Base-by-base conservation (phyloP, 176 grass and related monocot species). In the Aegilops umbellulata region DNA sequence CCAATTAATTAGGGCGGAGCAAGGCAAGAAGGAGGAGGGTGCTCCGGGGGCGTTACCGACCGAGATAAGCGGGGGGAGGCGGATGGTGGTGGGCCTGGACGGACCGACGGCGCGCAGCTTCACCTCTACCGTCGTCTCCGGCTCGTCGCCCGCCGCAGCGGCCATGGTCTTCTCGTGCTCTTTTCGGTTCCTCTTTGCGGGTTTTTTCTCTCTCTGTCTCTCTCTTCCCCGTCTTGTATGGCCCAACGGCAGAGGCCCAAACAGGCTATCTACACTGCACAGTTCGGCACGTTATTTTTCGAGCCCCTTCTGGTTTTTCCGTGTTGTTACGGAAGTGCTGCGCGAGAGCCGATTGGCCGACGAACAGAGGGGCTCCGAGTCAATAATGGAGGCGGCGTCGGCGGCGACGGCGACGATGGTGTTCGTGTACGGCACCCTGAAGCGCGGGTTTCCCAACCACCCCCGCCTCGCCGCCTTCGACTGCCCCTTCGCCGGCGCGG, bases 391-490 rank as follows among this genome's bases (percentile, higher is more conserved):
- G 76, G 76, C 22, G 68, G 17, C 34, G 69, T 13, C 60, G 80
- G 71, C 58, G 62, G 15, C 41, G 34, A 27, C 32, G 77, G 25
- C 64, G 65, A 89, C 77, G 60, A 86, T 81, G 82, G 87, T 97
- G 79, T 97, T 97, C 85, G 86, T 94, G 34, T 95, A 97, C 46
- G 92, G 95, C 31, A 97, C 92, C 49, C 85, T 97, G 20, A 97
- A 97, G 87, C 83, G 80, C n/a, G 90, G 84, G 10, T 93, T 94
- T 82, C 84, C 90, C 3, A 97, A 94, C 85, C 82, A 97, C 76
- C 76, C 58, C 27, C 27, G 92, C 63, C 68, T 97, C 46, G 74
- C 64, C 11, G 70, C 84, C 63, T 67, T 22, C 31, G 44, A 71
- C 26, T 26, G 65, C 26, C 27, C 58, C 70, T 90, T 91, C 44